phyloP scores from a whole-genome alignment of 2,329 filamentous ascomycete species.

The Trichophyton benhamiae region DNA sequence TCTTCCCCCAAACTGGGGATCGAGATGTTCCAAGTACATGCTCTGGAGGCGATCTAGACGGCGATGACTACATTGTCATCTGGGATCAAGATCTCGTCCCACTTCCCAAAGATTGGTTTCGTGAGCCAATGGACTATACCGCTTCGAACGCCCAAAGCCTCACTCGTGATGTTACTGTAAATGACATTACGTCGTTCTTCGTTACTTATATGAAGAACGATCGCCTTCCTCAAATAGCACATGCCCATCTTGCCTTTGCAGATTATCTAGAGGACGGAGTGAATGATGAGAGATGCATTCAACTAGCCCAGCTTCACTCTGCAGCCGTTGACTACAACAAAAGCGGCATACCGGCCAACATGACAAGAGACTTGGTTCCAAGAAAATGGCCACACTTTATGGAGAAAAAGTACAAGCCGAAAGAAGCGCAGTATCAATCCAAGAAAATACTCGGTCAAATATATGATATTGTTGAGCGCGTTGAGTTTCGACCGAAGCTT shows the following conservation, averaged over 20 bases:
- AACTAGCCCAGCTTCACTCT: constrained; percentile 71
- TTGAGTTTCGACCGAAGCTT: constrained; percentile 63
- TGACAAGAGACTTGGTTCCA: constrained; percentile 50
- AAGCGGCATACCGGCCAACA: constrained; percentile 63
- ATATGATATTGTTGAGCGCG: constrained; percentile 60
- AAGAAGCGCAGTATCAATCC: constrained; percentile 50
- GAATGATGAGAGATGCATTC: constrained; percentile 55
- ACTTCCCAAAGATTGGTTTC: constrained; percentile 58
- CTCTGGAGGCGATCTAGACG: constrained; percentile 88
- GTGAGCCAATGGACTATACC: constrained; percentile 64
- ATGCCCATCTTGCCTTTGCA: constrained; percentile 65
- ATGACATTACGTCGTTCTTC: constrained; percentile 74
- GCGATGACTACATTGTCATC: constrained; percentile 88
- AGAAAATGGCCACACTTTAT: constrained; percentile 73
- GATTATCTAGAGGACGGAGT: constrained; percentile 54
- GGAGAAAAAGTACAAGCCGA: constrained; percentile 48
- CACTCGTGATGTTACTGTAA: constrained; percentile 51
- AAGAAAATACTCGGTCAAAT: constrained; percentile 62
- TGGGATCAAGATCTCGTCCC: constrained; percentile 74
- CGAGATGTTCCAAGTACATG: constrained; percentile 85
- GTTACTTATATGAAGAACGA: constrained; percentile 90
- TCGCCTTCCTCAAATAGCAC: constrained; percentile 64
- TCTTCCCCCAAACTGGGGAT: constrained; percentile 74
- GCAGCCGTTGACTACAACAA: constrained; percentile 91
- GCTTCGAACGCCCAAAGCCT: constrained; percentile 45